Percentiles rank a stretch among this genome's conserved stretches.
These are phyloP conservation scores for Musa troglodytarum DNA, from an alignment of 176 grass and related monocot species.

Conservation along the genomic window DNA sequence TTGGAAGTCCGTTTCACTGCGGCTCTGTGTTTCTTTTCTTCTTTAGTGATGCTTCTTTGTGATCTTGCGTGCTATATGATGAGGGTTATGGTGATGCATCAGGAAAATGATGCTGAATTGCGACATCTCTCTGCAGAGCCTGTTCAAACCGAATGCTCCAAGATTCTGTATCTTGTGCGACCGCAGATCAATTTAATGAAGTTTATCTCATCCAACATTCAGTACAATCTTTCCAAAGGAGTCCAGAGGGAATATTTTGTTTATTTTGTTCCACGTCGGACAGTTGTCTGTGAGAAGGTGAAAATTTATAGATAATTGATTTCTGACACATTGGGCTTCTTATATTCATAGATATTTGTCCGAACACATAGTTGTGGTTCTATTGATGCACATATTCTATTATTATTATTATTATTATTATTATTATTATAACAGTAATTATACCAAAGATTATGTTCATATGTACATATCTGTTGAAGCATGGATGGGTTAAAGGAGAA, in stretches of 20 bases:
- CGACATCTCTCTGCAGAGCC: slow-evolving; percentile 46
- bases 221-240: slow-evolving; percentile 52
- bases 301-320: background rate
- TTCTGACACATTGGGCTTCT: background rate
- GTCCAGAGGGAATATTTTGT: slow-evolving; percentile 77
- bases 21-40: background rate
- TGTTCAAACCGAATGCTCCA: slow-evolving; percentile 57
- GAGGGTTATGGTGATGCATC: background rate
- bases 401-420: no score
- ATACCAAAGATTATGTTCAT: no score
- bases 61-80: background rate
- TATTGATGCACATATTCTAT: background rate
- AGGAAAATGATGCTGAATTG: slow-evolving; percentile 68
- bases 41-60: background rate
- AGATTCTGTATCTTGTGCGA: slow-evolving; percentile 57
- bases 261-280: slow-evolving; percentile 71
- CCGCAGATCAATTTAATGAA: slow-evolving; percentile 63
- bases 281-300: slow-evolving; percentile 88
- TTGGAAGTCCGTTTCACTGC: background rate
- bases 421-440: no score
- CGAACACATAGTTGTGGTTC: background rate
- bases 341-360: background rate
- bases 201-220: slow-evolving; percentile 47
- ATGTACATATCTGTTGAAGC: no score
- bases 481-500: no score